These are phyloP conservation scores for Pseudogymnoascus sp. DNA, from an alignment of 2,329 filamentous ascomycete genomes.

Conservation along the genomic window DNA sequence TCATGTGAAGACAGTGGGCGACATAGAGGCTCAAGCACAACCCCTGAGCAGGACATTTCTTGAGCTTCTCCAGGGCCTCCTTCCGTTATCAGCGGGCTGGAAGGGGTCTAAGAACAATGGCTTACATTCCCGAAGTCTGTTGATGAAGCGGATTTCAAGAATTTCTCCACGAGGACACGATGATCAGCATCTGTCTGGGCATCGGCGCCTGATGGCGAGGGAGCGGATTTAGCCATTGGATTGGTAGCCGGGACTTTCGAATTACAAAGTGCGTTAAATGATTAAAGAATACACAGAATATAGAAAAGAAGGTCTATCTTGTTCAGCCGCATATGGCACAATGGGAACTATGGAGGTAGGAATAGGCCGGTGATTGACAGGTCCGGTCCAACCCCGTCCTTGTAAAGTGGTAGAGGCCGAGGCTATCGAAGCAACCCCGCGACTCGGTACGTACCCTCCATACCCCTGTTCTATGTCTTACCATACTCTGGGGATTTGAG, in stretches of 20 bases:
- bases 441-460: neutral
- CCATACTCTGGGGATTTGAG: neutral
- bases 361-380: neutral
- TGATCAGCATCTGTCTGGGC: neutral
- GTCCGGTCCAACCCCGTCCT: neutral
- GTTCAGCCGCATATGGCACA: neutral
- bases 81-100: neutral
- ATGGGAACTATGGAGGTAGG: no score
- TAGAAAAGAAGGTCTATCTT: neutral
- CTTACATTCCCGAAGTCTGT: conserved; percentile 1
- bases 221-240: neutral
- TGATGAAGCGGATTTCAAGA: neutral
- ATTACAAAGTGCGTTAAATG: neutral
- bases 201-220: neutral
- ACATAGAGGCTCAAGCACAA: neutral
- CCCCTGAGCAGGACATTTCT: conserved; percentile 5
- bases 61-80: no score
- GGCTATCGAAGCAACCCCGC: neutral
- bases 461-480: neutral
- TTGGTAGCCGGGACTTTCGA: neutral
- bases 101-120: neutral
- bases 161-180: neutral
- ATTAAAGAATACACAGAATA: neutral
- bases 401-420: neutral
- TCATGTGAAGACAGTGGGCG: neutral